Evolutionary conservation across 768 basidiomycete genomes (phyloP), one percentile per base, ranked within the genome.

Genomic region (Cystoderma amianthinum): DNA sequence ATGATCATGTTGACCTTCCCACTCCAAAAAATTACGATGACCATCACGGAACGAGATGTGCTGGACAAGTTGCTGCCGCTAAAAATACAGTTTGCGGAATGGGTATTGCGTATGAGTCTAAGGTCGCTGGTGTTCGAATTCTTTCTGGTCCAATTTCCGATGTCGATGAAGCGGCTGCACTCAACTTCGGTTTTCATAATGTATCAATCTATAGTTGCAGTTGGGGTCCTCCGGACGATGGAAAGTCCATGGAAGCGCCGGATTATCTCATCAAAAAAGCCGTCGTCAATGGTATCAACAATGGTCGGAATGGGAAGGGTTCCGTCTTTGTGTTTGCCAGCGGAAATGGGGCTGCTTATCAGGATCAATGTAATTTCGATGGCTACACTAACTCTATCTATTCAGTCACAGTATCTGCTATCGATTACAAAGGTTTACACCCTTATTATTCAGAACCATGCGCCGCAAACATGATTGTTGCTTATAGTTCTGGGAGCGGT

Each of bases 331-430:
- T 99, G 19, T 99, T 98, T 55, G 96, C 96, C 3, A 93, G 90
- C 41, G 96, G 96, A 0, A 99, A 99, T 56, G 96, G 96, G 5
- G 96, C 91, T 21, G 75, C 74, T 5, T 73, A 75, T 41, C 90
- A 86, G 13, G 96, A 99, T 56, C 95, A 98, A 60, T 99, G 96
- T 69, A 99, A 99, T 59, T 98, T 99, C 55, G 95, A 98, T 51
- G 96, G 96, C 5, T 99, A 99, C 60, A 99, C 96, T 10, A 99
- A 99, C 58, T 90, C 86, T 53, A 94, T 98, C 44, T 97, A 90
- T 63, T 90, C 88, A 5, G 80, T 99, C 32, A 99, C 96, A 0
- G 91, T 99, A 20, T 83, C 92, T n/a, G 90, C 96, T 0, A 72
- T 98, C 44, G 96, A 98, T 54, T 80, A 84, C 59, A 88, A 89